phyloP scores from a whole-genome alignment of 352 stramenopile genomes.

The Pythium brassicae region DNA sequence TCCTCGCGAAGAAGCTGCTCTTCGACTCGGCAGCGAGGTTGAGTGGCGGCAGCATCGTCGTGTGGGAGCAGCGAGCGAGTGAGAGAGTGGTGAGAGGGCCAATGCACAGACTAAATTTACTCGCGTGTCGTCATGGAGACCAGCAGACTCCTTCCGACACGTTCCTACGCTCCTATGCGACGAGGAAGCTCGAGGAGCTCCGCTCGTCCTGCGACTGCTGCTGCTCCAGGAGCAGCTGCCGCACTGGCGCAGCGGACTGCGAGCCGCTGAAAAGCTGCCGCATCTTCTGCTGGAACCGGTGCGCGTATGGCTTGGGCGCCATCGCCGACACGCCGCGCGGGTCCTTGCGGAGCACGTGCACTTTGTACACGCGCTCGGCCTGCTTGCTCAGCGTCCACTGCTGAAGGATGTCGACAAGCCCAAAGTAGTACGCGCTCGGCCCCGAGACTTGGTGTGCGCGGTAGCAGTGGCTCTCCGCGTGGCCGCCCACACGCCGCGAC shows the following conservation, averaged over 20 bases:
- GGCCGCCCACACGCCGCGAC: not conserved
- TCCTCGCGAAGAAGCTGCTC: conserved; percentile 30
- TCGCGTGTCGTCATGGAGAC: no score
- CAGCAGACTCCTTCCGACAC: no score
- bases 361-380: conserved; percentile 79
- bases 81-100: not conserved
- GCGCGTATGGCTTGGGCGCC: conserved; percentile 59
- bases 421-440: conserved; percentile 87
- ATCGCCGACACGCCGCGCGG: conserved; percentile 72
- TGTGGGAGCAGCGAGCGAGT: not conserved
- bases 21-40: conserved; percentile 30
- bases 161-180: no score
- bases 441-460: conserved; percentile 76
- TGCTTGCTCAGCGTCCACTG: conserved; percentile 82
- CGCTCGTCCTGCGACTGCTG: conserved; percentile 17
- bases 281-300: conserved; percentile 84
- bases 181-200: no score
- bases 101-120: not conserved
- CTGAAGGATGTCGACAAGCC: conserved; percentile 88
- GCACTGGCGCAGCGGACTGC: not conserved
- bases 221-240: conserved; percentile 28
- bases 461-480: conserved; percentile 37
- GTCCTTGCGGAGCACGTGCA: conserved; percentile 71
- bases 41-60: conserved; percentile 35
- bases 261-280: conserved; percentile 72